Percentiles rank a stretch among this genome's conserved stretches.
phyloP scores from a whole-genome alignment of 441 rosid species.

The Mallotus japonicus region DNA sequence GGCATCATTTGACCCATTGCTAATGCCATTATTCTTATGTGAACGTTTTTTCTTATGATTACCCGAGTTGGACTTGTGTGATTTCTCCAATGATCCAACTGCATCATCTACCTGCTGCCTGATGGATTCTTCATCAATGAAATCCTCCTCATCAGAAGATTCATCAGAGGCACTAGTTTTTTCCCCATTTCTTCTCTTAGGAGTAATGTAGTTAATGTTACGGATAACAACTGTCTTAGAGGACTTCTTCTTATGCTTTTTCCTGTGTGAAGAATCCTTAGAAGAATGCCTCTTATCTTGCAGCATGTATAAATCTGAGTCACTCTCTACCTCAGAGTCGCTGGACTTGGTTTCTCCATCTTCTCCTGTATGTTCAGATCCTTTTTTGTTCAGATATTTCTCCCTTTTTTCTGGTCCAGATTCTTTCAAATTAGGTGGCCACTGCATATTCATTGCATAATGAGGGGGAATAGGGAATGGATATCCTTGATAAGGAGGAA shows the following conservation, averaged over 20 bases:
- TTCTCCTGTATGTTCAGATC: conserved; percentile 39
- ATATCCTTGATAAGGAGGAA: conserved; percentile 70
- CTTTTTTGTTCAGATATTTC: conserved; percentile 40
- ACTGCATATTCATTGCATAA: conserved; percentile 48
- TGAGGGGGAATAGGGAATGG: conserved; percentile 53
- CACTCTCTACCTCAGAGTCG: conserved; percentile 46
- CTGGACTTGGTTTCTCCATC: conserved; percentile 47
- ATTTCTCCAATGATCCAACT: conserved; percentile 49
- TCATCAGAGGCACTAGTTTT: conserved; percentile 34
- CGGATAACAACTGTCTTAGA: conserved; percentile 78
- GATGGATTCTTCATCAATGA: conserved; percentile 47
- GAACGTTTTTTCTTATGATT: conserved; percentile 33
- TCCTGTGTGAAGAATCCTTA: conserved; percentile 34
- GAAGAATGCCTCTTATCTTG: conserved; percentile 48
- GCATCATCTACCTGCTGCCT: conserved; percentile 54
- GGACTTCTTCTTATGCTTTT: conserved; percentile 52
- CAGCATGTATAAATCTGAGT: conserved; percentile 41
- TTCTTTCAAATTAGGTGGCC: conserved; percentile 38
- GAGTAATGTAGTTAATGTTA: conserved; percentile 79
- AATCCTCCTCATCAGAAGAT: conserved; percentile 48
- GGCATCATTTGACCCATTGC: conserved; percentile 27
- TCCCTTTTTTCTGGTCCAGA: conserved; percentile 35
- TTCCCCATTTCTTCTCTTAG: conserved; percentile 61
- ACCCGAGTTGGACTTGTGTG: conserved; percentile 33
- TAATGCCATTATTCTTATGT: conserved; percentile 19